These are phyloP conservation scores for Pseudozyma thailandica DNA, from an alignment of 1,284 basidiomycete species.

Conservation along the genomic window DNA sequence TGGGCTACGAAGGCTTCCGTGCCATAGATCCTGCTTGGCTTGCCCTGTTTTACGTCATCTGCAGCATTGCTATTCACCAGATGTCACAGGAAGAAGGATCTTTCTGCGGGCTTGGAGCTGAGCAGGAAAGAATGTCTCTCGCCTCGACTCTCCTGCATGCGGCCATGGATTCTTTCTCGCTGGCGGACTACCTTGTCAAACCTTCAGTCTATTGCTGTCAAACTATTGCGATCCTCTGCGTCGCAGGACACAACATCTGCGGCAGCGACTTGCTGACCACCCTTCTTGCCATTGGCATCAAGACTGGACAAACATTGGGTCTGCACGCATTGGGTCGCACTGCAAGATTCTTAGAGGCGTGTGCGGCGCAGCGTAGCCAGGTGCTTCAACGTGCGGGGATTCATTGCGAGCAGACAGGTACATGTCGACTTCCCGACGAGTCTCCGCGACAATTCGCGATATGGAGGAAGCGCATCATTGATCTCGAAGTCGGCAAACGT, in stretches of 20 bases:
- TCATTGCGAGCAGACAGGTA: slow-evolving; percentile 15
- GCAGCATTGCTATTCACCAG: slow-evolving; percentile 52
- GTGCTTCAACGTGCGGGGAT: slow-evolving; percentile 29
- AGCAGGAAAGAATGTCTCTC: slow-evolving; percentile 24
- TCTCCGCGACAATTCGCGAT: slow-evolving; percentile 38
- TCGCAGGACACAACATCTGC: slow-evolving; percentile 53
- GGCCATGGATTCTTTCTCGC: slow-evolving; percentile 41
- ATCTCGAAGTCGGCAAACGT: slow-evolving; percentile 52
- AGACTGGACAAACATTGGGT: slow-evolving; percentile 49
- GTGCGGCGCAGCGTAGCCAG: slow-evolving; percentile 24
- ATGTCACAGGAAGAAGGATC: slow-evolving; percentile 46
- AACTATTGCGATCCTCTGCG: slow-evolving; percentile 50
- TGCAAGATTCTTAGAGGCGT: slow-evolving; percentile 31
- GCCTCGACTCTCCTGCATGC: slow-evolving; percentile 38
- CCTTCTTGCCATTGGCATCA: slow-evolving; percentile 52
- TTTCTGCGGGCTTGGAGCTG: slow-evolving; percentile 22
- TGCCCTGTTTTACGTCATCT: slow-evolving; percentile 45
- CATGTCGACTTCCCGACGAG: slow-evolving; percentile 37
- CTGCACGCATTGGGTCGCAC: slow-evolving; percentile 45
- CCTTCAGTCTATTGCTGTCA: slow-evolving; percentile 50
- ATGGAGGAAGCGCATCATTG: slow-evolving; percentile 46
- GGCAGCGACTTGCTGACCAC: slow-evolving; percentile 51
- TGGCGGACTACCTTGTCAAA: slow-evolving; percentile 48
- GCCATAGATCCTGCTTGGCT: slow-evolving; percentile 51
- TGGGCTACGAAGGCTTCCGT: slow-evolving; percentile 25